A percentile compares a stretch with the other conserved stretches of the same genome.
These are phyloP conservation scores for Metschnikowia shivogae DNA, from an alignment of 805 yeast genomes.

Conservation along the genomic window DNA sequence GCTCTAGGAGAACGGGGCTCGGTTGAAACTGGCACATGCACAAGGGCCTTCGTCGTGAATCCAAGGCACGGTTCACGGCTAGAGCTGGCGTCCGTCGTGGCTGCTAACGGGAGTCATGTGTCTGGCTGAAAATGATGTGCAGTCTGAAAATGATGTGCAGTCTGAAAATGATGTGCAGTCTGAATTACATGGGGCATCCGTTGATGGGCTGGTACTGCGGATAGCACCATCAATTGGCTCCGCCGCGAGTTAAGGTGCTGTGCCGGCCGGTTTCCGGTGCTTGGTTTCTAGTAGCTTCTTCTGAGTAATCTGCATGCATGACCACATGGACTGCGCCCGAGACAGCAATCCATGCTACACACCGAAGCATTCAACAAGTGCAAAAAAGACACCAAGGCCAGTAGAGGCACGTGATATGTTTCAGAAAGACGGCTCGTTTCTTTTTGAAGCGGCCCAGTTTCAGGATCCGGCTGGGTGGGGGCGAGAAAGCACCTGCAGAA, in stretches of 20 bases:
- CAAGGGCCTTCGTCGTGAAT: too few relatives aligned
- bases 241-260: not conserved
- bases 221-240: too few relatives aligned
- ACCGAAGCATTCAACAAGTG: not conserved
- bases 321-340: constrained; percentile 1
- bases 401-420: not conserved
- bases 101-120: too few relatives aligned
- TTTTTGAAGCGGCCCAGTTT: not conserved
- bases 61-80: too few relatives aligned
- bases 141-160: too few relatives aligned
- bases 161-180: too few relatives aligned
- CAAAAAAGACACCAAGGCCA: not conserved
- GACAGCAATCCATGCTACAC: not conserved
- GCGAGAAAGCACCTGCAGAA: constrained; percentile 3
- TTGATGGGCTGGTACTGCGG: too few relatives aligned
- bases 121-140: too few relatives aligned
- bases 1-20: too few relatives aligned
- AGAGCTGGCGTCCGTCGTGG: too few relatives aligned
- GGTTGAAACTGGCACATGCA: too few relatives aligned
- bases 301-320: not conserved
- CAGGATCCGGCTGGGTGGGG: not conserved
- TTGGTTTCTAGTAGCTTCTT: not conserved
- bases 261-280: not conserved
- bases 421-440: not conserved
- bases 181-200: too few relatives aligned